A percentile compares a stretch with the other conserved stretches of the same genome.
phyloP scores from a whole-genome alignment of 352 stramenopile species.

The Aphanomyces cochlioides region DNA sequence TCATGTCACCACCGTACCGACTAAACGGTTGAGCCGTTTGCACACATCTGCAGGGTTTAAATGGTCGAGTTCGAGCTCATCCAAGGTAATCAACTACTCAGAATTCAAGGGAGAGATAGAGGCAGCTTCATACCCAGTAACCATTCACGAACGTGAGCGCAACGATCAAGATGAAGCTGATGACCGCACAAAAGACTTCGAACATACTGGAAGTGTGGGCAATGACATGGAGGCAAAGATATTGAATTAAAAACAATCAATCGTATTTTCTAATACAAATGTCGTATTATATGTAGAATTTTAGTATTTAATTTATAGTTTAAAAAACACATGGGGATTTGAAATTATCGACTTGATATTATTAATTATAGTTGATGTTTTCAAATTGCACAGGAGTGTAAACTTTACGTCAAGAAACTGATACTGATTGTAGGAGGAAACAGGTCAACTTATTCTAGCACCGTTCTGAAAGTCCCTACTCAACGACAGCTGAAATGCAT shows the following conservation, averaged over 20 bases:
- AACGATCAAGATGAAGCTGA: conserved; percentile 81
- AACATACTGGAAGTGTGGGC: conserved; percentile 30
- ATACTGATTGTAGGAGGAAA: too few relatives aligned
- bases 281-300: too few relatives aligned
- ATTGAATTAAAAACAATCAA: too few relatives aligned
- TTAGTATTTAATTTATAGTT: neutral
- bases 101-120: neutral
- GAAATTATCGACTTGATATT: too few relatives aligned
- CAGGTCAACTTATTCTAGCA: too few relatives aligned
- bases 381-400: too few relatives aligned
- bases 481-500: too few relatives aligned
- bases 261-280: too few relatives aligned
- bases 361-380: too few relatives aligned
- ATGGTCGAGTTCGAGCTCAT: conserved; percentile 84
- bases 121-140: conserved; percentile 60
- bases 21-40: conserved; percentile 80
- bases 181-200: conserved; percentile 69
- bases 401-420: too few relatives aligned
- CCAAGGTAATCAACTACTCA: conserved; percentile 70
- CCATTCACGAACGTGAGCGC: conserved; percentile 84
- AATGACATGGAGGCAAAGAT: too few relatives aligned
- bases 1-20: conserved; percentile 44
- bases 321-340: conserved; percentile 3
- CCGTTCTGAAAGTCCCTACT: too few relatives aligned
- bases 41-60: conserved; percentile 81